Evolutionary conservation across 192 early-diverging fungal genomes (phyloP), one percentile per base, ranked within the genome.

Genomic region (Chytriomyces sp.): DNA sequence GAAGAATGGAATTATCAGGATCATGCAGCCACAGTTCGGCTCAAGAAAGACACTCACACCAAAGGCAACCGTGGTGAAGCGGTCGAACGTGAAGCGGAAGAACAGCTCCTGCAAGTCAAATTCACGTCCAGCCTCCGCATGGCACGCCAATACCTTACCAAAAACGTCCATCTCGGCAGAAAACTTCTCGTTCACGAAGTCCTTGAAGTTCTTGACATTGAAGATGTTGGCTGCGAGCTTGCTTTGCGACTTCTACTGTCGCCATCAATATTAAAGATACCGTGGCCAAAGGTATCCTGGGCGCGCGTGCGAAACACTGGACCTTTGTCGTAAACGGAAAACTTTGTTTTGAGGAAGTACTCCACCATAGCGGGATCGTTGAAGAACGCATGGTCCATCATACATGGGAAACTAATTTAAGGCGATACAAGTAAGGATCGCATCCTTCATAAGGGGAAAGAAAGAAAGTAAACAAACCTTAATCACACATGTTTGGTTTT

Each of bases 211-310:
- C 37, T 59, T 64, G 26, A 64, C 66, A 52, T 41, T 83, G 71
- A 83, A 83, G 53, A 83, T 78, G 52, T 78, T 71, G 41, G 76
- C 60, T 32, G 76, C 70, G 5, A 59, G 76, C 64, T 91, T 91
- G 33, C 90, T 76, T 28, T 90, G 89, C 5, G 71, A 72, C 22
- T 80, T 77, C 90, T 89, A 91, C 5, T 67, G 67, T 86, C 84
- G n/a, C 90, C 90, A 56, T 91, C 90, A 0, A 82, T 77, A 75
- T 86, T 88, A 70, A 91, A 91, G 75, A 91, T 91, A 28, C 90
- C 90, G 44, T 82, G 64, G 7, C 89, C 89, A 34, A 91, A 75
- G 32, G 89, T 72, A 39, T 83, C 80, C 26, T 81, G 72, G 39
- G 84, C 77, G 31, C 37, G 5, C 5, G 25, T 30, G n/a, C 38